Conservation (phyloP, 169 alveolate species). For the Eimeria falciformis region DNA sequence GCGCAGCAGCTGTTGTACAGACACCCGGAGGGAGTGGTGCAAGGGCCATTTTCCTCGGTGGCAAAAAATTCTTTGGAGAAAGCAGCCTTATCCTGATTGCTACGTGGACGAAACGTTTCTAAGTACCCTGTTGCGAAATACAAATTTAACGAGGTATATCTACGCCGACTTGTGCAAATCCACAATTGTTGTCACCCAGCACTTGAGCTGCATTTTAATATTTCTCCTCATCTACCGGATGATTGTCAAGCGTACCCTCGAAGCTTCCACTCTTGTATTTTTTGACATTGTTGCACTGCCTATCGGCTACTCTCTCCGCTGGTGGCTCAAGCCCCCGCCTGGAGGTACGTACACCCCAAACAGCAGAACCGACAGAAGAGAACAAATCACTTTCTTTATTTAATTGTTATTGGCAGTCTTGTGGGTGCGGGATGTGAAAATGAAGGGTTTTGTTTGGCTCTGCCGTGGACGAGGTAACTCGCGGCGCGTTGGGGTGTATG, state of each 20-base stretch:
- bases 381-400: not conserved
- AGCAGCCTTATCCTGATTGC: constrained; percentile 60
- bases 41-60: constrained; percentile 21
- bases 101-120: constrained; percentile 67
- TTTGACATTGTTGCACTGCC: constrained; percentile 20
- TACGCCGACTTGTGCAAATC: constrained; percentile 57
- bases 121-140: constrained; percentile 31
- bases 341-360: constrained; percentile 18
- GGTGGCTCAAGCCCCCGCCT: not conserved
- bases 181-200: constrained; percentile 64
- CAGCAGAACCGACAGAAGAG: not conserved
- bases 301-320: constrained; percentile 56
- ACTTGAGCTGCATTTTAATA: constrained; percentile 26
- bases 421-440: not conserved
- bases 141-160: constrained; percentile 25
- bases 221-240: constrained; percentile 36
- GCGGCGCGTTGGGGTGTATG: too few relatives aligned
- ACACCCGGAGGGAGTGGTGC: too few relatives aligned
- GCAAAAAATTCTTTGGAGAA: constrained; percentile 65
- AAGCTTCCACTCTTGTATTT: constrained; percentile 5
- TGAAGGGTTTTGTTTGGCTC: not conserved
- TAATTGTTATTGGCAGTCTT: not conserved
- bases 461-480: too few relatives aligned
- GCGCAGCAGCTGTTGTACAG: too few relatives aligned
- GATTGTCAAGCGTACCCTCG: not conserved